Conservation (phyloP, 1,284 basidiomycete genomes). For the Moniliophthora roreri region DNA sequence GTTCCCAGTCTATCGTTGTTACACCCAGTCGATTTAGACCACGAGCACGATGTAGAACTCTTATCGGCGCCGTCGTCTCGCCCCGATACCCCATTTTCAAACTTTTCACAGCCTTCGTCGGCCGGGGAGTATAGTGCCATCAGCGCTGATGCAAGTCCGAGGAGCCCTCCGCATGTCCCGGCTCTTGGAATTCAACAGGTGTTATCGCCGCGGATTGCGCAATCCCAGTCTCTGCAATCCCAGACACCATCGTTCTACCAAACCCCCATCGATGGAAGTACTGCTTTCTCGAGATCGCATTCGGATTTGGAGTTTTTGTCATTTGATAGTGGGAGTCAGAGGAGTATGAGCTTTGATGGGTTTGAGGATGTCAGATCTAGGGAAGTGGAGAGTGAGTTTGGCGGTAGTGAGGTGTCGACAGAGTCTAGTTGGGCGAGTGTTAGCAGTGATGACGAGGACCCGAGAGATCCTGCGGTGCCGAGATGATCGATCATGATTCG, state of each 20-base stretch:
- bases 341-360: neutral
- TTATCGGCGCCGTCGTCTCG: slow-evolving; percentile 43
- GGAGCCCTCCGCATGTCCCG: neutral
- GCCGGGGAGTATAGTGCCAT: neutral
- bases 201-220: slow-evolving; percentile 3
- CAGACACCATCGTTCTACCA: slow-evolving; percentile 1
- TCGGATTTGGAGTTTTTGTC: slow-evolving; percentile 1
- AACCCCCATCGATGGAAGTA: neutral
- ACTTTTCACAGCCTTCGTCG: slow-evolving; percentile 3
- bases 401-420: neutral
- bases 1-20: slow-evolving; percentile 42
- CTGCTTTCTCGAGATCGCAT: neutral
- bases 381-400: slow-evolving; percentile 2
- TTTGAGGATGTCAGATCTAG: neutral
- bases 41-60: slow-evolving; percentile 40
- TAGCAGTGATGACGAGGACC: neutral
- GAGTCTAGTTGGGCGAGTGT: neutral
- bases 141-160: neutral
- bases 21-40: slow-evolving; percentile 39
- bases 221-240: slow-evolving; percentile 10
- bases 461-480: no score
- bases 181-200: neutral
- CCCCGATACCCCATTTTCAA: slow-evolving; percentile 35
- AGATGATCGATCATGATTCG: no score
- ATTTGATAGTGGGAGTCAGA: neutral